Conservation (phyloP, 2,329 filamentous ascomycete genomes). For the Talaromyces sp. region DNA sequence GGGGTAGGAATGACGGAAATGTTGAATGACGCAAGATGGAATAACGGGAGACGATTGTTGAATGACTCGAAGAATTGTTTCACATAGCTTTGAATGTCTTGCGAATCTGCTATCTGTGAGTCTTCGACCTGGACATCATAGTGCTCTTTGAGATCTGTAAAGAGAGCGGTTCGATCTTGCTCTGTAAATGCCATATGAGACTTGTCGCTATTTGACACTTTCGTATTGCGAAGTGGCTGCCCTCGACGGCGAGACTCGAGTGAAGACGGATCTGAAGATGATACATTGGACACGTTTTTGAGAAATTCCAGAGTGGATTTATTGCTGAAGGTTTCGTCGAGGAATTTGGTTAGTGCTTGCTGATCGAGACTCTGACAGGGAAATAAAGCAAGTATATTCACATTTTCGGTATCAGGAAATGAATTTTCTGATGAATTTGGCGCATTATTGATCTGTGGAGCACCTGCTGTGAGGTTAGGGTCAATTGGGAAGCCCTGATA, state of each 20-base stretch:
- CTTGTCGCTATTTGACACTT: neutral
- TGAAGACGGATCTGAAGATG: neutral
- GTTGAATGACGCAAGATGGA: slow-evolving; percentile 32
- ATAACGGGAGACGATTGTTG: slow-evolving; percentile 33
- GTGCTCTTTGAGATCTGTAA: slow-evolving; percentile 15
- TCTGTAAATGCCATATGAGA: slow-evolving; percentile 18
- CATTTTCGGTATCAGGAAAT: slow-evolving; percentile 10
- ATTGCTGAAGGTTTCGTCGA: slow-evolving; percentile 6
- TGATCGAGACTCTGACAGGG: slow-evolving; percentile 10
- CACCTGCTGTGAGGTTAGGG: slow-evolving; percentile 13
- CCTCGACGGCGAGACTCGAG: slow-evolving; percentile 10
- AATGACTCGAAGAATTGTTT: slow-evolving; percentile 32
- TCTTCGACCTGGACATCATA: neutral
- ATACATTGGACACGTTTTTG: neutral
- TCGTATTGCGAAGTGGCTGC: slow-evolving; percentile 7
- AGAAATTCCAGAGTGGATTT: neutral
- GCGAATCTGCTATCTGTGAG: slow-evolving; percentile 11
- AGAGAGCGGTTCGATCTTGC: slow-evolving; percentile 18
- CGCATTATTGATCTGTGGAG: neutral
- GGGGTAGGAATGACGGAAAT: slow-evolving; percentile 27
- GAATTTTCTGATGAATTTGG: neutral
- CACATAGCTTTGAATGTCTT: slow-evolving; percentile 27
- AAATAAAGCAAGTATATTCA: slow-evolving; percentile 17
- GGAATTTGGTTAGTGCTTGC: slow-evolving; percentile 6
- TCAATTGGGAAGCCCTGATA: slow-evolving; percentile 18